Evolutionary conservation across 176 grass and related monocot species (phyloP), one percentile per base, ranked within the genome.

Genomic region (Cenchrus purpureus): DNA sequence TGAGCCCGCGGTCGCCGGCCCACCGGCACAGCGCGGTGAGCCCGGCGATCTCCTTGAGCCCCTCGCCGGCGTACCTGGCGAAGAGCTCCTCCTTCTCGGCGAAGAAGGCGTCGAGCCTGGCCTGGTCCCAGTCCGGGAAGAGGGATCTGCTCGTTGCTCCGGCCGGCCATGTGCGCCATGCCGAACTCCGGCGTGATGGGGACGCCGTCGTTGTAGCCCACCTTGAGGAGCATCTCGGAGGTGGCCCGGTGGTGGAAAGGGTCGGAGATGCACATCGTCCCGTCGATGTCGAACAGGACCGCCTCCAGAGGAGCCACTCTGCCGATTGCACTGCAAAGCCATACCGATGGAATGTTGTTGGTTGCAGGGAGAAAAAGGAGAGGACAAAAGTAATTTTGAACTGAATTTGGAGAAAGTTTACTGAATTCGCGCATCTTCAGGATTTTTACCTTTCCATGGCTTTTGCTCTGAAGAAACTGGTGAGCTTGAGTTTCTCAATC

Each of bases 281-380:
- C 93, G 46, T 98, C 91, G 81, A 98, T 87, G 79, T 98, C 96
- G 72, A 98, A 94, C 64, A 98, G 74, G 13, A 98, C 53, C 22
- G 96, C 96, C 56, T 89, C 93, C 25, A 98, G 71, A 6, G 87
- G 87, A 61, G 91, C 68, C 49, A 93, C 61, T 28, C 74, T 75
- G 48, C 63, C 65, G 9, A 97, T 60, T 66, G 79, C 86, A 25
- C 90, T 86, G 88, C 78, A 79, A 79, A 45, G 1, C 5, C 49
- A 69, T 5, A 31, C 66, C 12, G 6, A 48, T 42, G 6, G 10
- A 0, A 25, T 29, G n/a, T 1, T 53, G 12, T 31, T 16, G 48
- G 44, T 71, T 31, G 44, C 22, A n/a, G 62, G 22, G 48, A 65
- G 60, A 15, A 1, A 51, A 52, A 9, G 40, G 0, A 25, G 31